phyloP scores from a whole-genome alignment of 768 basidiomycete species.

The Ephemerocybe angulata region DNA sequence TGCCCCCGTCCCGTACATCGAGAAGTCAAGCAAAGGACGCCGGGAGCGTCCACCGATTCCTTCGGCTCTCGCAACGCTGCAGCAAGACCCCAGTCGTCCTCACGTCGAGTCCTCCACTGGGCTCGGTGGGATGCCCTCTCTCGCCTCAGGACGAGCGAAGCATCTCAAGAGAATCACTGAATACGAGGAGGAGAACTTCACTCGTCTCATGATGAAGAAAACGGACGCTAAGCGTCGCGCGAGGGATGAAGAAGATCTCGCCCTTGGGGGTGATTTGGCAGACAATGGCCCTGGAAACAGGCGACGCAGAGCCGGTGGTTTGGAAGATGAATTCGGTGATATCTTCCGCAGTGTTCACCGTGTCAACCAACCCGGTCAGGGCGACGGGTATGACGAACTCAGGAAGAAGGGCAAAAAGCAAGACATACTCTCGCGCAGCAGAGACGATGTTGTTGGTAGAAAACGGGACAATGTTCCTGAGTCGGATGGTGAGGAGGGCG shows the following conservation, averaged over 20 bases:
- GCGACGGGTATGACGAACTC: constrained; percentile 83
- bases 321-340: constrained; percentile 85
- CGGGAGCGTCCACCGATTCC: constrained; percentile 50
- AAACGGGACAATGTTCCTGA: constrained; percentile 20
- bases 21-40: constrained; percentile 42
- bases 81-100: constrained; percentile 67
- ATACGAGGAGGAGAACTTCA: constrained; percentile 95
- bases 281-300: constrained; percentile 44
- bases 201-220: constrained; percentile 87
- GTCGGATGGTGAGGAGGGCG: constrained; percentile 25
- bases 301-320: constrained; percentile 60
- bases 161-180: constrained; percentile 78
- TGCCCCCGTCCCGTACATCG: constrained; percentile 82
- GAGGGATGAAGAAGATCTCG: constrained; percentile 84
- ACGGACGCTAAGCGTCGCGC: constrained; percentile 67
- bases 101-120: constrained; percentile 71
- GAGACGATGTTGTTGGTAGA: constrained; percentile 26
- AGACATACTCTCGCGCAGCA: constrained; percentile 57
- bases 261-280: constrained; percentile 67
- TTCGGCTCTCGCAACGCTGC: constrained; percentile 58
- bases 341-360: constrained; percentile 62
- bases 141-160: constrained; percentile 64
- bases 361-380: constrained; percentile 34
- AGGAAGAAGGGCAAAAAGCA: constrained; percentile 63
- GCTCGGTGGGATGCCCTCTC: constrained; percentile 56